A percentile compares a stretch with the other conserved stretches of the same genome.
Evolutionary conservation across 345 rosid species (phyloP).

Genomic region (Salix dunnii): DNA sequence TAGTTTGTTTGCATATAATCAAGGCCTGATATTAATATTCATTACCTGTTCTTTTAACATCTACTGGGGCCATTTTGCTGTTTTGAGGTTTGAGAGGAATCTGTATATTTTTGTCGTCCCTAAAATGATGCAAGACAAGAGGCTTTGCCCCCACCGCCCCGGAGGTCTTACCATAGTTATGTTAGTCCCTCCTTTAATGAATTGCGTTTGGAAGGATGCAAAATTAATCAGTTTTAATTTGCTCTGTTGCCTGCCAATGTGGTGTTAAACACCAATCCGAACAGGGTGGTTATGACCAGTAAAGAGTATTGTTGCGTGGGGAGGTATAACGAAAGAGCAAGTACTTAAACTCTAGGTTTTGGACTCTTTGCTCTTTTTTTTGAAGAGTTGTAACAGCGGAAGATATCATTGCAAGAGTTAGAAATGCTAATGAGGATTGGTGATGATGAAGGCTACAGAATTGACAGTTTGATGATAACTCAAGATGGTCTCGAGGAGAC

Average conservation of each 20-base stretch:
- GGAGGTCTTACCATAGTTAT: background rate
- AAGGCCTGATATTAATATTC: conserved; percentile 16
- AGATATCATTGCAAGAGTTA: too few species aligned
- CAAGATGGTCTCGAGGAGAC: too few species aligned
- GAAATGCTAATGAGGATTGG: too few species aligned
- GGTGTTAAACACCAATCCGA: too few species aligned
- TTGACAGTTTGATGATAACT: too few species aligned
- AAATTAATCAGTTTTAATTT: background rate
- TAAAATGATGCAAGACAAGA: background rate
- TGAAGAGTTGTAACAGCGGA: too few species aligned
- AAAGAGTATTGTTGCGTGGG: too few species aligned
- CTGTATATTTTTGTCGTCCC: conserved; percentile 16
- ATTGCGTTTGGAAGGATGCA: background rate
- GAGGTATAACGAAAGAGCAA: too few species aligned
- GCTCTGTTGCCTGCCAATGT: background rate
- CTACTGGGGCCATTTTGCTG: conserved; percentile 3
- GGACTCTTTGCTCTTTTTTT: too few species aligned
- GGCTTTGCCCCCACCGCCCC: background rate
- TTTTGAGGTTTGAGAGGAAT: conserved; percentile 8
- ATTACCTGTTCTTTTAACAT: background rate
- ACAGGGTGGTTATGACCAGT: too few species aligned
- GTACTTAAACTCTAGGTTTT: too few species aligned
- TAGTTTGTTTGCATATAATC: conserved; percentile 9
- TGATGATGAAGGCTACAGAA: too few species aligned
- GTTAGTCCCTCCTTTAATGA: background rate